Evolutionary conservation across 2,329 filamentous ascomycete species (phyloP).

Genomic region (Cercospora sp.): DNA sequence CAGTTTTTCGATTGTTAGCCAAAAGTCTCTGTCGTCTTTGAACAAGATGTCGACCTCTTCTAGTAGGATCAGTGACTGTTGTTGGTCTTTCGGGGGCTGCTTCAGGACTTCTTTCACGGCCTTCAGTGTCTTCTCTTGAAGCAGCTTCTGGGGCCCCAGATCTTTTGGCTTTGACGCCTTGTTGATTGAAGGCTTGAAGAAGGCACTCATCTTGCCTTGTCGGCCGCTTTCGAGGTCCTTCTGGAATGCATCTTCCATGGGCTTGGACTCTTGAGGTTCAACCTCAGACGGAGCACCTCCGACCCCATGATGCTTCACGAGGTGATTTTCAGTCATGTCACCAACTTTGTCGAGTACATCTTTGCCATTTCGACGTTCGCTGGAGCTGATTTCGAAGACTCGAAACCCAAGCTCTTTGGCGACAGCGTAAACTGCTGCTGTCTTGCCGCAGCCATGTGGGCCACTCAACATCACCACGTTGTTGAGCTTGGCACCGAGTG

Average conservation of each 20-base stretch:
- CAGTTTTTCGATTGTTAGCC: slow-evolving; percentile 75
- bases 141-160: slow-evolving; percentile 38
- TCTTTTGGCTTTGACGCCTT: slow-evolving; percentile 31
- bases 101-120: slow-evolving; percentile 38
- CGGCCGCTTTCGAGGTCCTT: slow-evolving; percentile 66
- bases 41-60: slow-evolving; percentile 94
- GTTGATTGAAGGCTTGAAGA: slow-evolving; percentile 64
- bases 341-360: slow-evolving; percentile 90
- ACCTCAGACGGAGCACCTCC: slow-evolving; percentile 28
- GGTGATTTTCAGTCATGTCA: slow-evolving; percentile 94
- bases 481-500: slow-evolving; percentile 49
- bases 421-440: slow-evolving; percentile 85
- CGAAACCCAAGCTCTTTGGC: slow-evolving; percentile 91
- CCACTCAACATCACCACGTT: slow-evolving; percentile 90
- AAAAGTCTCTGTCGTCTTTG: slow-evolving; percentile 95
- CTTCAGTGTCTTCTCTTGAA: slow-evolving; percentile 30
- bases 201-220: slow-evolving; percentile 76
- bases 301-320: slow-evolving; percentile 62
- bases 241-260: slow-evolving; percentile 50
- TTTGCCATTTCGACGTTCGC: slow-evolving; percentile 79
- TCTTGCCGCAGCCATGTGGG: slow-evolving; percentile 88
- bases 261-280: slow-evolving; percentile 42
- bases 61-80: slow-evolving; percentile 89
- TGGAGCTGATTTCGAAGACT: slow-evolving; percentile 90
- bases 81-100: slow-evolving; percentile 58